Evolutionary conservation across 352 stramenopile species (phyloP).

Genomic region (Globisporangium nagaii): DNA sequence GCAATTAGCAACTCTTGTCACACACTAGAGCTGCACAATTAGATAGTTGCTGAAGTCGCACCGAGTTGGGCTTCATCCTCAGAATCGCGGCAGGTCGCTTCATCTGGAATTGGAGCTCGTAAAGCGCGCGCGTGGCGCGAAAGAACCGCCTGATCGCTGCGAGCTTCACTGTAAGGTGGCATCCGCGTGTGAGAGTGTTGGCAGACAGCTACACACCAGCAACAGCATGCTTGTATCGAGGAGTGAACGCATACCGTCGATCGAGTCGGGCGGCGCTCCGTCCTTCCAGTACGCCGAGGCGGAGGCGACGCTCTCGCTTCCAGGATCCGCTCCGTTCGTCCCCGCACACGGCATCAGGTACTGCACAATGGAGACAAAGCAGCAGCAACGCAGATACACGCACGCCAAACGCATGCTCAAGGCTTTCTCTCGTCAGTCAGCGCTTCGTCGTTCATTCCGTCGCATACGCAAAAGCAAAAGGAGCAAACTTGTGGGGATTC

Average conservation of each 20-base stretch:
- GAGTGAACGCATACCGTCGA: conserved; percentile 6
- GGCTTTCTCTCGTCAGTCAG: too few relatives aligned
- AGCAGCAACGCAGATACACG: not conserved
- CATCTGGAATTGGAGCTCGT: conserved; percentile 71
- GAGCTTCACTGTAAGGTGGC: conserved; percentile 38
- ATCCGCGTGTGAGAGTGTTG: not conserved
- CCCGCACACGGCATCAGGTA: conserved; percentile 1
- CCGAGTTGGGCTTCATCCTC: conserved; percentile 63
- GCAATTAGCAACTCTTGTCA: not conserved
- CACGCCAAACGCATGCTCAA: not conserved
- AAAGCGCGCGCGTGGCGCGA: conserved; percentile 50
- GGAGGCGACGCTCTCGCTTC: not conserved
- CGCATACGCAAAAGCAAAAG: too few relatives aligned
- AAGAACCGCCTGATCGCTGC: conserved; percentile 54
- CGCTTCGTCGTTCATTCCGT: too few relatives aligned
- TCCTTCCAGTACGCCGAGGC: conserved; percentile 12
- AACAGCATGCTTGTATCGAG: too few relatives aligned
- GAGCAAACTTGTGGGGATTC: too few relatives aligned
- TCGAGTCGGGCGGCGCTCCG: conserved; percentile 4
- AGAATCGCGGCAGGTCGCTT: conserved; percentile 67
- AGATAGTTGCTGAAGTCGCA: conserved; percentile 14
- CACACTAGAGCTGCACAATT: too few relatives aligned
- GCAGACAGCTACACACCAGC: too few relatives aligned
- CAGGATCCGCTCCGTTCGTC: not conserved
- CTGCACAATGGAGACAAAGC: not conserved